Conservation (phyloP, 2,329 filamentous ascomycete genomes). For the Endoconidiophora polonica region DNA sequence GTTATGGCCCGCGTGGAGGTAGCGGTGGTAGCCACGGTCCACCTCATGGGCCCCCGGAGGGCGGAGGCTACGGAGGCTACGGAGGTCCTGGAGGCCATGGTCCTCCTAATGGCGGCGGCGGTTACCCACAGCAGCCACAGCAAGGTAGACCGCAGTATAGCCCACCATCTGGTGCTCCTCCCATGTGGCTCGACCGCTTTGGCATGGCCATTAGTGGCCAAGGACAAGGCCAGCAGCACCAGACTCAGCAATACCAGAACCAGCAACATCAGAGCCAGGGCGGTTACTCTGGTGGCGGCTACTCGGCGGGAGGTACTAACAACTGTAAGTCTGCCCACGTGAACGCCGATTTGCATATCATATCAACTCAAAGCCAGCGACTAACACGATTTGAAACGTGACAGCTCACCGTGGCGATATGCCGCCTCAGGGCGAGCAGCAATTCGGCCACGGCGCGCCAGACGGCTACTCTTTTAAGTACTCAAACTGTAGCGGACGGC, state of each 20-base stretch:
- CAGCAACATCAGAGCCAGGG: not conserved
- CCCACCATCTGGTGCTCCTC: slow-evolving; percentile 14
- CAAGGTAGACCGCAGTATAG: slow-evolving; percentile 15
- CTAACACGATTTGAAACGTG: too few species aligned
- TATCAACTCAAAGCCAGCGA: not conserved
- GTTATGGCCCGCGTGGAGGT: slow-evolving; percentile 12
- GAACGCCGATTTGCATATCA: not conserved
- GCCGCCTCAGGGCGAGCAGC: slow-evolving; percentile 33
- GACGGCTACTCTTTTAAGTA: slow-evolving; percentile 57
- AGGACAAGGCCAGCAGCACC: slow-evolving; percentile 1
- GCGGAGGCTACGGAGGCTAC: slow-evolving; percentile 16
- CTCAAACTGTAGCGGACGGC: slow-evolving; percentile 54
- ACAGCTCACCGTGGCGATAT: slow-evolving; percentile 15
- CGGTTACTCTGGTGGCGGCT: not conserved
- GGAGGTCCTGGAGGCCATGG: slow-evolving; percentile 12
- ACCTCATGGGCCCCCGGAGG: slow-evolving; percentile 14
- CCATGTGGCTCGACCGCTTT: slow-evolving; percentile 14
- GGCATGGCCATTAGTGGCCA: slow-evolving; percentile 11
- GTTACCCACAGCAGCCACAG: slow-evolving; percentile 16
- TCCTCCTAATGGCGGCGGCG: slow-evolving; percentile 13
- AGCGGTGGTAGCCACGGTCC: slow-evolving; percentile 12
- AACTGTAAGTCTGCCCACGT: not conserved
- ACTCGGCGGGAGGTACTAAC: not conserved
- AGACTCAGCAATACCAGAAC: not conserved
- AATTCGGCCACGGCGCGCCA: slow-evolving; percentile 53